These are phyloP conservation scores for Cymodocea nodosa DNA, from an alignment of 116 monocot species.

Conservation along the genomic window DNA sequence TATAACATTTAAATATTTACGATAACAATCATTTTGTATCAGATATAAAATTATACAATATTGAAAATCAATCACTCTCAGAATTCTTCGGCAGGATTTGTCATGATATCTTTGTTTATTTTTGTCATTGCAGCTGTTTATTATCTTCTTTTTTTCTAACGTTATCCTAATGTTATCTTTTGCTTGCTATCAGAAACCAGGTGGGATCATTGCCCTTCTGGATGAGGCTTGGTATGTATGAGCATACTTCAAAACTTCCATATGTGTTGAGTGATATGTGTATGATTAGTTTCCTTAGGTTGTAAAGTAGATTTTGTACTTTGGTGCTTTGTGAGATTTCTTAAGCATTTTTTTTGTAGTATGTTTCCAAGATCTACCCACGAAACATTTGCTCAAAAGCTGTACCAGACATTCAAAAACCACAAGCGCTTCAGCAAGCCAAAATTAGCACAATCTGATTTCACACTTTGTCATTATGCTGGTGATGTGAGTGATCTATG, in stretches of 20 bases:
- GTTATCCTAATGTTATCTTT: neutral
- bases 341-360: slow-evolving; percentile 23
- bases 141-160: too few species aligned
- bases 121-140: too few species aligned
- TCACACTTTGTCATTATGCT: slow-evolving; percentile 92
- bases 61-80: too few species aligned
- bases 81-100: too few species aligned
- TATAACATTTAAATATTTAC: too few species aligned
- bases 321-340: neutral
- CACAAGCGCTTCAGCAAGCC: slow-evolving; percentile 78
- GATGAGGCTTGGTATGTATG: slow-evolving; percentile 84
- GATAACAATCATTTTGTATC: too few species aligned
- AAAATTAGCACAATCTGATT: slow-evolving; percentile 71
- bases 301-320: too few species aligned
- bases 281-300: too few species aligned
- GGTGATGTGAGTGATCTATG: slow-evolving; percentile 54
- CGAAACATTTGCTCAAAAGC: slow-evolving; percentile 86
- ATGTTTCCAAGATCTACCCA: slow-evolving; percentile 89
- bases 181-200: slow-evolving; percentile 61
- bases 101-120: too few species aligned
- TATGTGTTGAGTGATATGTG: too few species aligned
- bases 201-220: slow-evolving; percentile 86
- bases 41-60: too few species aligned
- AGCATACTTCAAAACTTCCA: neutral
- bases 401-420: slow-evolving; percentile 73